These are phyloP conservation scores for Cydonia oblonga DNA, from an alignment of 331 rosid genomes.

Conservation along the genomic window DNA sequence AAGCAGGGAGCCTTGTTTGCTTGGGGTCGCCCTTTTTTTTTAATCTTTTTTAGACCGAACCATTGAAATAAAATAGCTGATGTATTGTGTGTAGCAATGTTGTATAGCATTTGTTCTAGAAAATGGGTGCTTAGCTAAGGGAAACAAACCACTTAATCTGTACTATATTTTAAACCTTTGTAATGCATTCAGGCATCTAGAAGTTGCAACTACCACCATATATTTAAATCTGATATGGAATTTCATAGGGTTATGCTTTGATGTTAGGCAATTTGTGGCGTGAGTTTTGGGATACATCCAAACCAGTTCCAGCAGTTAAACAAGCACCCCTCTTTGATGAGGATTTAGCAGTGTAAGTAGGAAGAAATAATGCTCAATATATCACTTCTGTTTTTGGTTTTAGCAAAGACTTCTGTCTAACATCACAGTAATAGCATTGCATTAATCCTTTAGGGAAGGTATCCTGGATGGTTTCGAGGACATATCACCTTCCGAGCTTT, in stretches of 20 bases:
- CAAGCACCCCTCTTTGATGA: conserved; percentile 95
- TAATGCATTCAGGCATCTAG: not conserved
- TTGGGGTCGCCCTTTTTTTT: not conserved
- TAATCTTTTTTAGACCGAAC: not conserved
- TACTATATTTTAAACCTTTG: no score
- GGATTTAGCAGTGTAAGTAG: conserved; percentile 90
- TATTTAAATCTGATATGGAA: not conserved
- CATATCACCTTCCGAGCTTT: conserved; percentile 71
- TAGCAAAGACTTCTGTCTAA: not conserved
- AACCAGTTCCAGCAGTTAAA: conserved; percentile 88
- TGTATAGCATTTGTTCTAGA: not conserved
- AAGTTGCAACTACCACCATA: not conserved
- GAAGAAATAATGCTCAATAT: not conserved
- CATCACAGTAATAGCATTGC: conserved; percentile 9
- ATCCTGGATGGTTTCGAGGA: conserved; percentile 69
- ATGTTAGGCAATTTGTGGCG: conserved; percentile 87
- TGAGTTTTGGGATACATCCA: conserved; percentile 87
- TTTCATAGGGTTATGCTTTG: not conserved
- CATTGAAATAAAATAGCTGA: not conserved
- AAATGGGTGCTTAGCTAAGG: not conserved
- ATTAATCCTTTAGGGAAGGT: conserved; percentile 69
- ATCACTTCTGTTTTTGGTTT: not conserved
- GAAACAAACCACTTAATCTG: no score
- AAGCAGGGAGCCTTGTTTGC: not conserved
- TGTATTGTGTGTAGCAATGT: not conserved